Evolutionary conservation across 2,329 filamentous ascomycete genomes (phyloP).

Genomic region (Alternaria arborescens): DNA sequence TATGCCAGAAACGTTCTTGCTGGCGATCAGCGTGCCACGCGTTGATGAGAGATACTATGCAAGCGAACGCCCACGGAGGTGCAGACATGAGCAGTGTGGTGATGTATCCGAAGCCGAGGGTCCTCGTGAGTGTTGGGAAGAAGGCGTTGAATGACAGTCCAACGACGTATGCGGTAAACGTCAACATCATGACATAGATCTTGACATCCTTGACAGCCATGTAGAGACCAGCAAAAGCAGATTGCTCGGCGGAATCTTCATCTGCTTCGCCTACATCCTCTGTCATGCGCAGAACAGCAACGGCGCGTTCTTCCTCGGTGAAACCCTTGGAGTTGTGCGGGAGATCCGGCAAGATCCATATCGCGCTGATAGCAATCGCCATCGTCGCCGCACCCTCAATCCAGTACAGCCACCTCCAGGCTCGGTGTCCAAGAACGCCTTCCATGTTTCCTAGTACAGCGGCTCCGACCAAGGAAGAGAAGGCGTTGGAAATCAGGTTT

Average conservation of each 20-base stretch:
- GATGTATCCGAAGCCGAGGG: conserved; percentile 51
- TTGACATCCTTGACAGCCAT: conserved; percentile 69
- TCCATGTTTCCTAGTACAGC: conserved; percentile 52
- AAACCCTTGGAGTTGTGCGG: conserved; percentile 57
- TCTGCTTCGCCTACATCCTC: conserved; percentile 62
- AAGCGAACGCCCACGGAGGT: conserved; percentile 61
- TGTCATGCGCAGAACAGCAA: conserved; percentile 51
- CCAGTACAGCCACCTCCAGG: conserved; percentile 53
- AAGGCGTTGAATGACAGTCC: conserved; percentile 54
- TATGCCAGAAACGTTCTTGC: conserved; percentile 63
- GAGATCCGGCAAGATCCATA: conserved; percentile 46
- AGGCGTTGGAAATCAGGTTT: conserved; percentile 55
- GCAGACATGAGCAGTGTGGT: conserved; percentile 53
- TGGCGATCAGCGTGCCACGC: conserved; percentile 62
- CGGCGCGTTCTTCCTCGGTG: conserved; percentile 57
- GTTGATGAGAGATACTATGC: conserved; percentile 57
- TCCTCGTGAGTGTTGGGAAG: conserved; percentile 51
- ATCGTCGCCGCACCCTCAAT: conserved; percentile 52
- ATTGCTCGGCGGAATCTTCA: conserved; percentile 54
- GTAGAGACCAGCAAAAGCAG: conserved; percentile 62
- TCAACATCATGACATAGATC: conserved; percentile 71
- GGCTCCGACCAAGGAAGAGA: conserved; percentile 56
- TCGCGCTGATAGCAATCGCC: conserved; percentile 41
- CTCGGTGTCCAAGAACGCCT: conserved; percentile 45
- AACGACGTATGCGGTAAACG: conserved; percentile 68